Base-by-base conservation (phyloP, 2,329 filamentous ascomycete genomes). In the Xylaria hypoxylon region DNA sequence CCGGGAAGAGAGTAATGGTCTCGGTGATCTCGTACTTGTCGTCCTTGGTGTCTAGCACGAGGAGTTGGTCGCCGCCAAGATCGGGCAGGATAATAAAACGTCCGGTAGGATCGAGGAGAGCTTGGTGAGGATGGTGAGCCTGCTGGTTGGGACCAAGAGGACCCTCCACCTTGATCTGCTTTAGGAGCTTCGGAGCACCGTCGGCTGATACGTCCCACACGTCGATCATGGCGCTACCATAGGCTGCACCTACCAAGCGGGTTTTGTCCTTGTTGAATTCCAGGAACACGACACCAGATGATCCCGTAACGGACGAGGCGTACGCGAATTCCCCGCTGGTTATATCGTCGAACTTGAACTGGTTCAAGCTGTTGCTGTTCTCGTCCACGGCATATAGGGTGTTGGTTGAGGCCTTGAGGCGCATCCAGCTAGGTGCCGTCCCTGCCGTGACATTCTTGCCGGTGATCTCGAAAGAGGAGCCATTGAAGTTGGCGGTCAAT, bases 61-160 rank as follows among this genome's bases (percentile, higher is more conserved):
- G 69, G 38, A 86, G 70, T n/a, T 76, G 73, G 75, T 86, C 83
- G 35, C 80, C 81, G 66, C 84, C 85, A 11, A 86, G 80, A 70
- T 86, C 82, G 65, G 81, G 81, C 60, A 84, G 78, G 62, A 81
- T 77, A 70, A 85, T 84, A 77, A 78, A 87, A 53, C 80, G 80
- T 31, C 84, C 84, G 2, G 80, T 80, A 7, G 83, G 83, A 68
- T 86, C 84, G 10, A 83, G 77, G 26, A 83, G 74, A 11, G 80
- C 77, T 76, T 86, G 82, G 73, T 87, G 85, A 28, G 84, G 81
- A 60, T 82, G 77, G 65, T 78, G 74, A 7, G 53, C 64, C 2
- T 55, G 67, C 65, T 79, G 77, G 3, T 63, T 66, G 8, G 72
- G 72, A 28, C 78, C 78, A 5, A 80, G 74, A 8, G 75, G 61